Conservation (phyloP, 208 protist species). For the Herpetomonas samuelpessoai region DNA sequence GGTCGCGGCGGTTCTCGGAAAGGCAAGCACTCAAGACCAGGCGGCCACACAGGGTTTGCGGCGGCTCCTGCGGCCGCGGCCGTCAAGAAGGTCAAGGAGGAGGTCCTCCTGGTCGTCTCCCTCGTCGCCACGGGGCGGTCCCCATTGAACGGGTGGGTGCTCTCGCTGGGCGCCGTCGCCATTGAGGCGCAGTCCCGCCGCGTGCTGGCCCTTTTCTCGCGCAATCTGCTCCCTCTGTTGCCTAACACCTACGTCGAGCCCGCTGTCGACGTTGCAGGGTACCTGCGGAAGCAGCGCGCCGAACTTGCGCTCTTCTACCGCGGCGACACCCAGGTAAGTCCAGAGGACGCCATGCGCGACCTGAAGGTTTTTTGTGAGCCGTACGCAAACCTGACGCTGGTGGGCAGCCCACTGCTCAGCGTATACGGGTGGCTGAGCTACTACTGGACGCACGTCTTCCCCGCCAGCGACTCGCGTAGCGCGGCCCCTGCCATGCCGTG, state of each 20-base stretch:
- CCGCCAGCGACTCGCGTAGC: neutral
- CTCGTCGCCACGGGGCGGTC: constrained; percentile 17
- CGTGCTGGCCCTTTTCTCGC: constrained; percentile 8
- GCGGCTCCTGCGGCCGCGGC: too few species aligned
- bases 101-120: constrained; percentile 18
- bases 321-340: constrained; percentile 1
- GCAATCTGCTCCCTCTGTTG: constrained; percentile 8
- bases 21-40: too few species aligned
- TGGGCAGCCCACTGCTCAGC: constrained; percentile 20
- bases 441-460: constrained; percentile 12
- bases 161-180: constrained; percentile 17
- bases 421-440: constrained; percentile 25
- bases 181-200: constrained; percentile 8
- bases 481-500: constrained; percentile 16
- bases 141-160: constrained; percentile 23
- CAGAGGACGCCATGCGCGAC: constrained; percentile 12
- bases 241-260: neutral
- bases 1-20: too few species aligned
- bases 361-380: constrained; percentile 18
- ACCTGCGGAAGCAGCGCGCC: constrained; percentile 14
- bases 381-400: constrained; percentile 20
- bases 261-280: constrained; percentile 11
- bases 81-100: constrained; percentile 18
- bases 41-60: too few species aligned
- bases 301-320: constrained; percentile 21